phyloP scores from a whole-genome alignment of 2,329 filamentous ascomycete species.

The Trichoderma breve region DNA sequence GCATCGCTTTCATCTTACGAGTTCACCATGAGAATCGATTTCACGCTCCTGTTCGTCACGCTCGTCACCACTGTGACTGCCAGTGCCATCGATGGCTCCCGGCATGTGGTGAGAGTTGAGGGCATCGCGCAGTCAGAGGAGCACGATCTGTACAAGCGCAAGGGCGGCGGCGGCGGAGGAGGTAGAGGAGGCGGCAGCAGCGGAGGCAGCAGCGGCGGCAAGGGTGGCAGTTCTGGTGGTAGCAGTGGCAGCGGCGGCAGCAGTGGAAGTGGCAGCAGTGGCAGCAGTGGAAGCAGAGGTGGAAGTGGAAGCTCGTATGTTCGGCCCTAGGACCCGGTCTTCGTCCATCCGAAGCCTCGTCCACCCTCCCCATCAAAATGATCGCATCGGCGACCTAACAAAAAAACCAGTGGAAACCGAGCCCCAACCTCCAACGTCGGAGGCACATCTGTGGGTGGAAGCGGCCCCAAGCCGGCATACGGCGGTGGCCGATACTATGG shows the following conservation, averaged over 20 bases:
- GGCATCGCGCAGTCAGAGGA: conserved; percentile 28
- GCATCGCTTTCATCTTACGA: background rate
- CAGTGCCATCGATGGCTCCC: conserved; percentile 26
- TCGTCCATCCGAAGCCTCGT: background rate
- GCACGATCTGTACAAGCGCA: conserved; percentile 57
- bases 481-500: conserved; percentile 65
- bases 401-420: conserved; percentile 26
- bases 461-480: conserved; percentile 55
- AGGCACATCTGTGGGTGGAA: conserved; percentile 55
- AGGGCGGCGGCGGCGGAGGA: conserved; percentile 57
- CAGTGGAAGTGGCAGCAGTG: conserved; percentile 11
- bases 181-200: conserved; percentile 41
- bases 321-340: background rate
- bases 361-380: background rate
- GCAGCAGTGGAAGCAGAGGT: conserved; percentile 24
- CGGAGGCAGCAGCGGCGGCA: conserved; percentile 26
- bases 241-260: conserved; percentile 15
- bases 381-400: conserved; percentile 26
- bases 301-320: conserved; percentile 26
- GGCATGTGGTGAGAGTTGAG: conserved; percentile 28
- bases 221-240: conserved; percentile 23
- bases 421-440: conserved; percentile 40
- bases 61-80: conserved; percentile 31
- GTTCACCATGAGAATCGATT: conserved; percentile 34
- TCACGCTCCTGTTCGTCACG: conserved; percentile 31